These are phyloP conservation scores for Colletotrichum neosansevieriae DNA, from an alignment of 2,329 filamentous ascomycete species.

Conservation along the genomic window DNA sequence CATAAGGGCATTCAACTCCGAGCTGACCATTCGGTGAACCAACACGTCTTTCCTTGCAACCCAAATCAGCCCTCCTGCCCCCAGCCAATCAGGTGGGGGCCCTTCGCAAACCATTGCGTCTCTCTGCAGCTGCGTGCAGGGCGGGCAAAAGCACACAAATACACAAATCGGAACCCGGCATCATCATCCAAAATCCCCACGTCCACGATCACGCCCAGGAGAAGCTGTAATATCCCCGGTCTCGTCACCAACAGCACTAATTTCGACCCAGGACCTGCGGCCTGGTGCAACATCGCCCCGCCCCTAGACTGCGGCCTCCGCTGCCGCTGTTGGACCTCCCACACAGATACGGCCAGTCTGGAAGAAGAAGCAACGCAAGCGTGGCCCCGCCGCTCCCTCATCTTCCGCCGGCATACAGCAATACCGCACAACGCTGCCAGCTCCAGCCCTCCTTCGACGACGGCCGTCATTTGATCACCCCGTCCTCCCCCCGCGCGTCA, in stretches of 20 bases:
- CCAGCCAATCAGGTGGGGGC: constrained; percentile 22
- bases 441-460: background rate
- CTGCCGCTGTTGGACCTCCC: background rate
- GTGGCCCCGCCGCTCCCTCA: background rate
- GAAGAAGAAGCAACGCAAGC: background rate
- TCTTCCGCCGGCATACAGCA: background rate
- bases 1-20: constrained; percentile 5
- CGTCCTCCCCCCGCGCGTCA: constrained; percentile 23
- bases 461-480: constrained; percentile 12
- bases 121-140: constrained; percentile 33
- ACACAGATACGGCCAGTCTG: constrained; percentile 1
- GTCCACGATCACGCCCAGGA: constrained; percentile 6
- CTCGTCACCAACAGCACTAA: constrained; percentile 8
- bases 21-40: constrained; percentile 3
- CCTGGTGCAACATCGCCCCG: constrained; percentile 15
- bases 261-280: background rate
- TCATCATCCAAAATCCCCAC: constrained; percentile 25
- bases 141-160: constrained; percentile 20
- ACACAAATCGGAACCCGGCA: constrained; percentile 30
- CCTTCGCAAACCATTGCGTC: background rate
- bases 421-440: constrained; percentile 4
- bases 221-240: constrained; percentile 7
- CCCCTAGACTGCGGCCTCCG: background rate
- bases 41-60: constrained; percentile 2
- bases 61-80: constrained; percentile 7